A percentile compares a stretch with the other conserved stretches of the same genome.
These are phyloP conservation scores for Wallacemonas sp. DNA, from an alignment of 208 protist genomes.

Conservation along the genomic window DNA sequence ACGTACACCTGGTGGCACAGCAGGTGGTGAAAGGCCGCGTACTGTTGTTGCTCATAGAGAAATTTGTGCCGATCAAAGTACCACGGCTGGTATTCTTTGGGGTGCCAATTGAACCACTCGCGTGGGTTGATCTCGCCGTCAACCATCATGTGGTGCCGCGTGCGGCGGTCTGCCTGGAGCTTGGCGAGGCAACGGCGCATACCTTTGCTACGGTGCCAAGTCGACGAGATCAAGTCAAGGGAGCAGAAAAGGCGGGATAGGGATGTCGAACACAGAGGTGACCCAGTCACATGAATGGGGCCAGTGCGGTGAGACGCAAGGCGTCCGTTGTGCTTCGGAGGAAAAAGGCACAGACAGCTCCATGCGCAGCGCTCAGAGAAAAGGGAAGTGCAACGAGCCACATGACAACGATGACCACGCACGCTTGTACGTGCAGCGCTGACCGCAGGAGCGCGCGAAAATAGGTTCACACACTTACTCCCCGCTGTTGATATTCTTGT, in stretches of 20 bases:
- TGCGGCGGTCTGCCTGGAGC: conserved; percentile 79
- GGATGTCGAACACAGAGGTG: background rate
- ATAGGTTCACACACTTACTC: no score
- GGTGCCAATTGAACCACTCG: conserved; percentile 92
- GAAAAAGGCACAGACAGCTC: no score
- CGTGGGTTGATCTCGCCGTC: conserved; percentile 87
- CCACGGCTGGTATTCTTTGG: conserved; percentile 91
- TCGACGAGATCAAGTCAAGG: background rate
- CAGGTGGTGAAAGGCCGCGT: conserved; percentile 72
- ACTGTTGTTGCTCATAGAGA: conserved; percentile 88
- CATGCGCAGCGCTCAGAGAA: no score
- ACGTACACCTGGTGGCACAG: conserved; percentile 86
- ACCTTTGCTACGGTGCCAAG: background rate
- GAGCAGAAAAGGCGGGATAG: background rate
- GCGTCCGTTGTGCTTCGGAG: no score
- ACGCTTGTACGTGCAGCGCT: no score
- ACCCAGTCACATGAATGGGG: no score
- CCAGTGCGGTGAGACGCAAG: no score
- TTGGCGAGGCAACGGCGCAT: conserved; percentile 6
- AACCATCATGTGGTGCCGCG: conserved; percentile 89
- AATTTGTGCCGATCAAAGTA: conserved; percentile 92
- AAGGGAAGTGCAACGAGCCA: no score
- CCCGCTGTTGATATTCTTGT: no score
- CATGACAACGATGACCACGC: no score
- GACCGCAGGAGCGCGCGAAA: no score